A percentile compares a stretch with the other conserved stretches of the same genome.
Evolutionary conservation across 495 filamentous ascomycete genomes (phyloP).

Genomic region (Clohesyomyces aquaticus): DNA sequence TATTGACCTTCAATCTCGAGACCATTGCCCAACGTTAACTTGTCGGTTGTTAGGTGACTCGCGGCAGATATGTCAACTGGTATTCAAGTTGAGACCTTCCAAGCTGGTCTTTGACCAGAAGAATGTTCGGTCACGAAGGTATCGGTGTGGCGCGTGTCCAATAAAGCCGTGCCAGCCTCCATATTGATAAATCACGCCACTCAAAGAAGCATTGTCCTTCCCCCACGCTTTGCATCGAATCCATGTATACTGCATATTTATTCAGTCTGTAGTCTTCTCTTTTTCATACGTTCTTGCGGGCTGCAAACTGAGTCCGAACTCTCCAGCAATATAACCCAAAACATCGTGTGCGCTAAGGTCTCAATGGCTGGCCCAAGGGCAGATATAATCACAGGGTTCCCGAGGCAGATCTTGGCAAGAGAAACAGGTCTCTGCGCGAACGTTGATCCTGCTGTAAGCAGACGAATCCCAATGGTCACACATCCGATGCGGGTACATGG

Average conservation of each 20-base stretch:
- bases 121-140: background rate
- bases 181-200: background rate
- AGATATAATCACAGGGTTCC: background rate
- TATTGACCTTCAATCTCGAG: background rate
- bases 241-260: background rate
- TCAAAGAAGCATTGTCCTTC: background rate
- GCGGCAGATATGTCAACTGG: background rate
- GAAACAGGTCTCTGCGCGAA: background rate
- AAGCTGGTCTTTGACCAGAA: background rate
- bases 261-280: background rate
- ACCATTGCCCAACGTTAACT: background rate
- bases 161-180: background rate
- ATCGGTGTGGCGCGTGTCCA: background rate
- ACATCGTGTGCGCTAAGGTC: background rate
- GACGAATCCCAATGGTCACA: background rate
- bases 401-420: background rate
- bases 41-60: background rate
- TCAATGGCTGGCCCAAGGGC: background rate
- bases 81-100: background rate
- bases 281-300: background rate
- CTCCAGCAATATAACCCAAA: background rate
- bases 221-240: background rate
- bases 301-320: background rate
- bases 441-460: background rate
- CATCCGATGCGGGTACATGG: background rate